A percentile compares a stretch with the other conserved stretches of the same genome.
Conservation (phyloP, 1,139 yeast genomes). For the Suhomyces yuchorum region DNA sequence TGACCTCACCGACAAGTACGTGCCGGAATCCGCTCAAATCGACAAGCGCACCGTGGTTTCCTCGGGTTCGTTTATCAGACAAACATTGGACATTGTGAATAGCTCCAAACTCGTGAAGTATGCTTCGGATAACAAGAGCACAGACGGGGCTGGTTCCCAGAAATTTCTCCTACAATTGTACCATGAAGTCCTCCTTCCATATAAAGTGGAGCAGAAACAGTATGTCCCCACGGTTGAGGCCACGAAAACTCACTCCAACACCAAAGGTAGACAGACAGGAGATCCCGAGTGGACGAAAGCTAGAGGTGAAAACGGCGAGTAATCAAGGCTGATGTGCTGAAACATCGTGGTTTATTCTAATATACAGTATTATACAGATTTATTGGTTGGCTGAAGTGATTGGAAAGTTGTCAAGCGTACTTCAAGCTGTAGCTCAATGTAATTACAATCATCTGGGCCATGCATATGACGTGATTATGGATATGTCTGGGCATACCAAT, state of each 20-base stretch:
- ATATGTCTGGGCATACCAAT: too few species aligned
- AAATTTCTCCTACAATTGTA: slow-evolving; percentile 8
- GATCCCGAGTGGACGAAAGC: slow-evolving; percentile 68
- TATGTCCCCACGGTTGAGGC: slow-evolving; percentile 1
- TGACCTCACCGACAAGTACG: slow-evolving; percentile 74
- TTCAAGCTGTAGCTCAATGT: too few species aligned
- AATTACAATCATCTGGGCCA: too few species aligned
- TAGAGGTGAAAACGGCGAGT: slow-evolving; percentile 74
- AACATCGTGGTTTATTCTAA: slow-evolving; percentile 1
- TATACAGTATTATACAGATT: slow-evolving; percentile 2
- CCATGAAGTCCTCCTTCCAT: slow-evolving; percentile 10
- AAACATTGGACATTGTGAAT: slow-evolving; percentile 8
- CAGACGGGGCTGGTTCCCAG: background rate
- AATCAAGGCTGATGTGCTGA: background rate
- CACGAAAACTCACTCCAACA: slow-evolving; percentile 10
- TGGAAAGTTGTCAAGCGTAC: too few species aligned
- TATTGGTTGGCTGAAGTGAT: too few species aligned
- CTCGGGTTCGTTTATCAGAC: slow-evolving; percentile 2
- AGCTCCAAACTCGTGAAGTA: slow-evolving; percentile 1
- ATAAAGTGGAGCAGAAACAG: slow-evolving; percentile 4
- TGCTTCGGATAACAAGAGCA: background rate
- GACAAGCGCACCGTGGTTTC: slow-evolving; percentile 30
- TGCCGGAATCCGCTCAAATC: slow-evolving; percentile 54
- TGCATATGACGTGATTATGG: too few species aligned
- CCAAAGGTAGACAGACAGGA: slow-evolving; percentile 73